A percentile compares a stretch with the other conserved stretches of the same genome.
Conservation (phyloP, 768 basidiomycete genomes). For the Coprinellus aureogranulatus region DNA sequence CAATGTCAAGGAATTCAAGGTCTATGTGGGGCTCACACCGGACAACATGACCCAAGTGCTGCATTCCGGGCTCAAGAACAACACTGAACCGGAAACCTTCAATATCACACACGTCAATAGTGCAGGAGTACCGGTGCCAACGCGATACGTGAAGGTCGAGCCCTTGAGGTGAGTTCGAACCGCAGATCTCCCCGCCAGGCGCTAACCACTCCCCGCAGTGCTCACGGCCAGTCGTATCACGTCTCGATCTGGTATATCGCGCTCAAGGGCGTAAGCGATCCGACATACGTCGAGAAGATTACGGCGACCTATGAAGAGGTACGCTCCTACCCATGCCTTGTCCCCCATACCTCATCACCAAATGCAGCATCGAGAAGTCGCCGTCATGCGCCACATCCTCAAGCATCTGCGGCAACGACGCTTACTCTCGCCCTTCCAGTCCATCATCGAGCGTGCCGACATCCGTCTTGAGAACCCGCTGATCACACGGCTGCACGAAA, state of each 20-base stretch:
- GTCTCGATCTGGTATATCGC: slow-evolving; percentile 77
- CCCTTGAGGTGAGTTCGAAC: slow-evolving; percentile 62
- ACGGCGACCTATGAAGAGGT: slow-evolving; percentile 63
- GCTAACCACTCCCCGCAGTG: slow-evolving; percentile 47
- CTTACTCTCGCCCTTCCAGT: slow-evolving; percentile 61
- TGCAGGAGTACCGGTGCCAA: slow-evolving; percentile 58
- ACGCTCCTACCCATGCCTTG: slow-evolving; percentile 18
- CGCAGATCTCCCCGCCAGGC: background rate
- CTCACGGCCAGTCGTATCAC: slow-evolving; percentile 71
- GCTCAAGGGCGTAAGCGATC: slow-evolving; percentile 57
- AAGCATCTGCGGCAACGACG: slow-evolving; percentile 79
- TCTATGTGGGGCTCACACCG: slow-evolving; percentile 61
- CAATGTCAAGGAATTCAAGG: slow-evolving; percentile 80
- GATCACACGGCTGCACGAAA: slow-evolving; percentile 60
- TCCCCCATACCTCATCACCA: background rate
- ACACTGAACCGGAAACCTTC: slow-evolving; percentile 63
- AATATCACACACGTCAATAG: slow-evolving; percentile 53
- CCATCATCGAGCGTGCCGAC: slow-evolving; percentile 53
- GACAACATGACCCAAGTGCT: slow-evolving; percentile 71
- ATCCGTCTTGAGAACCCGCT: slow-evolving; percentile 69
- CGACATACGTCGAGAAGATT: slow-evolving; percentile 54
- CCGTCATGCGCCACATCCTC: slow-evolving; percentile 65
- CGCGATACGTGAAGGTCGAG: slow-evolving; percentile 69
- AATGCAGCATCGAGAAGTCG: slow-evolving; percentile 61
- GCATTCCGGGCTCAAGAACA: slow-evolving; percentile 63